Evolutionary conservation across 495 filamentous ascomycete species (phyloP).

Genomic region (Filosporella fistucella): DNA sequence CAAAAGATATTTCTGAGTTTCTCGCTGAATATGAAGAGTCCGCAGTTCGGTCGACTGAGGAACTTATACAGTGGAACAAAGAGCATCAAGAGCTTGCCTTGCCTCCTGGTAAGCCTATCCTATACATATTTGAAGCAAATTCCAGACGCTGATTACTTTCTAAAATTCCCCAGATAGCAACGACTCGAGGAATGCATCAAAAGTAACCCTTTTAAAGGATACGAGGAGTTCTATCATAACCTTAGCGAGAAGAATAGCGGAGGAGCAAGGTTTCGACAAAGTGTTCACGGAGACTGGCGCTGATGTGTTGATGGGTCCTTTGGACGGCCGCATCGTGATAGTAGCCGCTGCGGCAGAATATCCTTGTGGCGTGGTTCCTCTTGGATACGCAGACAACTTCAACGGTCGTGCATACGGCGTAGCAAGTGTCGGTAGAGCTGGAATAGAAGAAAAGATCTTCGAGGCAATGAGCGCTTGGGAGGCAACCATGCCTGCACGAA

Average conservation of each 20-base stretch:
- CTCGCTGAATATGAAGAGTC: neutral
- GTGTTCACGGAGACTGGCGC: neutral
- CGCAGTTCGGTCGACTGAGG: neutral
- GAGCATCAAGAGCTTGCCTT: neutral
- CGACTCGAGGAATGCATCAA: neutral
- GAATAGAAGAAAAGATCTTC: neutral
- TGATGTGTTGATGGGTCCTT: neutral
- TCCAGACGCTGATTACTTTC: neutral
- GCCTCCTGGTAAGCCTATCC: neutral
- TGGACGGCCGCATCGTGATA: neutral
- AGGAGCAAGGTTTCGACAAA: neutral
- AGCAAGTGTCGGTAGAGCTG: neutral
- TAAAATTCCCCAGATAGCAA: neutral
- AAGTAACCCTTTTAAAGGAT: no score
- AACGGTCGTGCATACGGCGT: neutral
- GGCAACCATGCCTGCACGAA: neutral
- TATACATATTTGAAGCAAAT: neutral
- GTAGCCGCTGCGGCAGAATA: neutral
- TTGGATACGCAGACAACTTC: neutral
- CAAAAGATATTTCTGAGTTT: neutral
- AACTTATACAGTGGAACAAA: neutral
- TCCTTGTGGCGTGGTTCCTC: neutral
- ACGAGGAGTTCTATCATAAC: neutral
- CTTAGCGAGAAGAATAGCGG: no score
- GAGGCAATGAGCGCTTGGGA: slow-evolving; percentile 2